A percentile compares a stretch with the other conserved stretches of the same genome.
These are phyloP conservation scores for Sclerotinia borealis DNA, from an alignment of 2,329 filamentous ascomycete genomes.

Conservation along the genomic window DNA sequence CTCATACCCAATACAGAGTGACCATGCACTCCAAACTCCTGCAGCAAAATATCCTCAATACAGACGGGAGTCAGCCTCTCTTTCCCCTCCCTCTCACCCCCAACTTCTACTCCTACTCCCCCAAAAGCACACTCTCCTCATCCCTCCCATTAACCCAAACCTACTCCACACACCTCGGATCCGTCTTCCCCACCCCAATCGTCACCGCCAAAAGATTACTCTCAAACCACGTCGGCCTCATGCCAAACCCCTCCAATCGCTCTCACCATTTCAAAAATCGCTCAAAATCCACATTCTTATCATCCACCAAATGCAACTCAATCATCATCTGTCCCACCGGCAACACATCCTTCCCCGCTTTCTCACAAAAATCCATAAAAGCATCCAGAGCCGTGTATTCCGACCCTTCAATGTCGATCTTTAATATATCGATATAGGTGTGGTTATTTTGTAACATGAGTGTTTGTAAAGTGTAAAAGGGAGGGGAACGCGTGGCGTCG, in stretches of 20 bases:
- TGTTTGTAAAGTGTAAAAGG: conserved; percentile 34
- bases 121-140: conserved; percentile 22
- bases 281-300: conserved; percentile 23
- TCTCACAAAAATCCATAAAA: conserved; percentile 25
- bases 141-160: conserved; percentile 28
- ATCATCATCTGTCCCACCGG: conserved; percentile 29
- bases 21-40: not conserved
- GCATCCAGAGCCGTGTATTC: conserved; percentile 33
- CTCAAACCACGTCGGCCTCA: conserved; percentile 30
- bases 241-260: conserved; percentile 27
- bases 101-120: conserved; percentile 10
- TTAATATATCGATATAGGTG: conserved; percentile 37
- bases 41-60: not conserved
- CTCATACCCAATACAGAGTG: not conserved
- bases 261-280: conserved; percentile 30
- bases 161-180: conserved; percentile 30
- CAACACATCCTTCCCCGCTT: conserved; percentile 14
- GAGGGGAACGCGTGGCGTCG: conserved; percentile 26
- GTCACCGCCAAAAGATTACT: conserved; percentile 29
- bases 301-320: conserved; percentile 27
- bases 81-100: not conserved
- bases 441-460: conserved; percentile 37
- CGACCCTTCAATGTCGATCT: conserved; percentile 37
- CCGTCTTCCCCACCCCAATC: conserved; percentile 20
- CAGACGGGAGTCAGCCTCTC: not conserved